Conservation (phyloP, 2,329 filamentous ascomycete genomes). For the Botrytis elliptica region DNA sequence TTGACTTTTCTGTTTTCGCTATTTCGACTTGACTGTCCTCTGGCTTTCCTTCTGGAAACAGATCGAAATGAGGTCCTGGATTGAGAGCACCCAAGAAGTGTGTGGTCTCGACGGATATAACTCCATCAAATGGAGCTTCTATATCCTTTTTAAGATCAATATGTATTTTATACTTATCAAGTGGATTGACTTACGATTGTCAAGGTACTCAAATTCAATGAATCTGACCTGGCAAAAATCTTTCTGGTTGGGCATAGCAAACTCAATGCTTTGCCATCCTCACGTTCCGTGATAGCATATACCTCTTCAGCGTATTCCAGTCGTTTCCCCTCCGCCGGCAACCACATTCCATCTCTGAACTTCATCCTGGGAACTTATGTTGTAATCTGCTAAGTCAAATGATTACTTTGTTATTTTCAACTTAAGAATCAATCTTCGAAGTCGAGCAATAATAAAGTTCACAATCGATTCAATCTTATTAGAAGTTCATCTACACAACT, state of each 20-base stretch:
- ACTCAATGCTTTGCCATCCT: slow-evolving; percentile 50
- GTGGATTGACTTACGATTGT: slow-evolving; percentile 44
- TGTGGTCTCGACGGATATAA: slow-evolving; percentile 58
- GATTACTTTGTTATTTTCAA: neutral
- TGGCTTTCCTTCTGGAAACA: slow-evolving; percentile 54
- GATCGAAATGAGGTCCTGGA: slow-evolving; percentile 56
- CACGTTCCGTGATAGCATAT: slow-evolving; percentile 47
- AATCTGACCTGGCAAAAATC: slow-evolving; percentile 54
- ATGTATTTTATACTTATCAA: neutral
- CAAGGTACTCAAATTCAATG: slow-evolving; percentile 54
- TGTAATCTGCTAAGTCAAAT: neutral
- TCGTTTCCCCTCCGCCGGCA: slow-evolving; percentile 57
- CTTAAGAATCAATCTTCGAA: neutral
- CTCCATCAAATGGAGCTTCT: slow-evolving; percentile 55
- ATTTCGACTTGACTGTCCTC: slow-evolving; percentile 42
- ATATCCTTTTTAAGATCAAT: slow-evolving; percentile 45
- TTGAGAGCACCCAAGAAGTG: slow-evolving; percentile 56
- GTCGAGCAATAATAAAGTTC: neutral
- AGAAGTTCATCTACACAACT: neutral
- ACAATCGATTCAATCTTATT: neutral
- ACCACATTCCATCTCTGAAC: slow-evolving; percentile 68
- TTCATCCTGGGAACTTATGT: slow-evolving; percentile 46
- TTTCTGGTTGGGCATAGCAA: slow-evolving; percentile 58
- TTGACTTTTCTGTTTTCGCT: slow-evolving; percentile 45
- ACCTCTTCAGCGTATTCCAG: slow-evolving; percentile 67